Percentiles rank a stretch among this genome's conserved stretches.
phyloP scores from a whole-genome alignment of 306 rosid genomes.

The Nissolia schottii region DNA sequence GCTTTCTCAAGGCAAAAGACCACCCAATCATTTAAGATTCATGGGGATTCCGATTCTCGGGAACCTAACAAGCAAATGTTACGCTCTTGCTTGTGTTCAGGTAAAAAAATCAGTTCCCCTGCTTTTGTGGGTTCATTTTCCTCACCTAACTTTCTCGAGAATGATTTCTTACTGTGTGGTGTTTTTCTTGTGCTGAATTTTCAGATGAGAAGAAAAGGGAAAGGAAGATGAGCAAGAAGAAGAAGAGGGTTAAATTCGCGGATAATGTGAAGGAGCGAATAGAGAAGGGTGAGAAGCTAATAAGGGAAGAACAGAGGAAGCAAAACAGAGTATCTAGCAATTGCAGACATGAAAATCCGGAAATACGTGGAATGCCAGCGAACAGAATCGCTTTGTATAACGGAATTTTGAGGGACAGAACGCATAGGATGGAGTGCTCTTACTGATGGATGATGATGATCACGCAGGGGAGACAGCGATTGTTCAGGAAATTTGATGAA shows the following conservation, averaged over 20 bases:
- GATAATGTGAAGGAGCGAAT: slow-evolving; percentile 54
- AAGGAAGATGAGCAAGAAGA: slow-evolving; percentile 32
- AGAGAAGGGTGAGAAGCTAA: slow-evolving; percentile 30
- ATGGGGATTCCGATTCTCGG: not conserved
- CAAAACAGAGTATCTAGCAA: slow-evolving; percentile 21
- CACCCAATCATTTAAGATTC: not conserved
- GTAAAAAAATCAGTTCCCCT: slow-evolving; percentile 11
- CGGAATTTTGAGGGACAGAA: slow-evolving; percentile 37
- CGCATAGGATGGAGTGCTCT: slow-evolving; percentile 13
- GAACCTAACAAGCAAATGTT: slow-evolving; percentile 17
- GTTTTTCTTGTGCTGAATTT: not conserved
- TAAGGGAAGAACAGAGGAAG: slow-evolving; percentile 29
- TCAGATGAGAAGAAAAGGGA: slow-evolving; percentile 44
- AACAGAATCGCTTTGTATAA: slow-evolving; percentile 38
- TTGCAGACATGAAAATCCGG: slow-evolving; percentile 16
- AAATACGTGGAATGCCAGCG: slow-evolving; percentile 20
- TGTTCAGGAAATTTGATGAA: not conserved
- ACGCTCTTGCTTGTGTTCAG: slow-evolving; percentile 66
- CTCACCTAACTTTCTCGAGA: not conserved
- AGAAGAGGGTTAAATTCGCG: slow-evolving; percentile 72
- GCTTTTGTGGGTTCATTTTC: not conserved
- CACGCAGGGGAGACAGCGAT: not conserved
- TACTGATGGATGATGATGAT: slow-evolving; percentile 5
- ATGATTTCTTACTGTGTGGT: not conserved
- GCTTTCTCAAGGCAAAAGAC: slow-evolving; percentile 26